Percentiles rank a stretch among this genome's conserved stretches.
Conservation (phyloP, 345 rosid genomes). For the Eucalyptus coolabah region DNA sequence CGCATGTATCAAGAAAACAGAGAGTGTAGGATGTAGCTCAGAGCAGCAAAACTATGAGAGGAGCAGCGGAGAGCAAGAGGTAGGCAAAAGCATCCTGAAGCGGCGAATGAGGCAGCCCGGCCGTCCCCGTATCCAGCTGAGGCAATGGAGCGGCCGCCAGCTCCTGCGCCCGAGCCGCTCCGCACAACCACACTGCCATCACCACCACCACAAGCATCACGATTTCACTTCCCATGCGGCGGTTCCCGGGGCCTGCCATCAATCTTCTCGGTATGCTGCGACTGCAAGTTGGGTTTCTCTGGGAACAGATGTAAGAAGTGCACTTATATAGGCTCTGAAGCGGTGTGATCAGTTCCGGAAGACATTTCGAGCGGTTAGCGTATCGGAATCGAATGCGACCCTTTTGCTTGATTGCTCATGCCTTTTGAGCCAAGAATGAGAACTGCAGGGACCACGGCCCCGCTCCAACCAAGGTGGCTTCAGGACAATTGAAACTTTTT, state of each 20-base stretch:
- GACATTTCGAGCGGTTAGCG: background rate
- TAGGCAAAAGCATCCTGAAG: background rate
- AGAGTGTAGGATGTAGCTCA: background rate
- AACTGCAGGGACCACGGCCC: background rate
- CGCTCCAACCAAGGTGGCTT: background rate
- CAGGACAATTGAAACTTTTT: background rate
- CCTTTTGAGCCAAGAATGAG: background rate
- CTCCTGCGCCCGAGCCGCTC: background rate
- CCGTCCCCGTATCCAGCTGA: background rate
- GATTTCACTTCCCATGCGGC: background rate
- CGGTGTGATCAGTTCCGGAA: background rate
- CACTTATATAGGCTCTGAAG: background rate
- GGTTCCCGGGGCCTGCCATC: background rate
- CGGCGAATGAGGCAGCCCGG: background rate
- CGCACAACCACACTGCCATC: background rate
- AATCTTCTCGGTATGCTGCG: background rate
- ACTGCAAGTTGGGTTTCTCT: background rate
- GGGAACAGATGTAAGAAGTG: background rate
- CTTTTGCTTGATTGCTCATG: background rate
- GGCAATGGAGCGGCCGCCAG: background rate
- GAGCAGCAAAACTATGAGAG: background rate
- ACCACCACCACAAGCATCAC: background rate
- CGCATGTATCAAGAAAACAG: background rate
- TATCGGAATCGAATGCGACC: background rate
- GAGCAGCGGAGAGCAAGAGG: background rate